Evolutionary conservation across 2,329 filamentous ascomycete species (phyloP), one percentile per base, ranked within the genome.

Genomic region (Hortaea werneckii): DNA sequence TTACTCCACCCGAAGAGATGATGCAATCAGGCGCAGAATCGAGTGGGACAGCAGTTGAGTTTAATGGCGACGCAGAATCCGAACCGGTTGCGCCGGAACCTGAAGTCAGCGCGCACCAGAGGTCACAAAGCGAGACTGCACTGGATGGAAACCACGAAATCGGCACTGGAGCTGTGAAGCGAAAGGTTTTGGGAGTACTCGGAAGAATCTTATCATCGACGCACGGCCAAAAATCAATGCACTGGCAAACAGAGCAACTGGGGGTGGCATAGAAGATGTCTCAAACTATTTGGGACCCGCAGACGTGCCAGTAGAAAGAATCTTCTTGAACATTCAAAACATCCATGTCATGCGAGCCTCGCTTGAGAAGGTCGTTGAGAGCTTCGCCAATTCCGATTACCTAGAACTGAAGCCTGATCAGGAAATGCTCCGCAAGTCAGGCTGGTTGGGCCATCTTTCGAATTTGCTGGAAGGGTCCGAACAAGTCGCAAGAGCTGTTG

Each of bases 341-440:
- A 96, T 98, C 49, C 92, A 98, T 61, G 88, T 95, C 51, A 98
- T 98, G 92, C 79, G 92, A 47, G 84, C 85, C 50, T 96, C 90
- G 1, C 73, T 98, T 30, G 82, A 84, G 56, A 90, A 83, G 55
- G 85, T 98, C 13, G 75, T 95, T 44, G 89, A 94, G 52, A 84
- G 87, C 3, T 71, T 98, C 59, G 95, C 94, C 61, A 90, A 96
- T 56, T 87, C 88, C 2, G 92, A 98, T 63, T 76, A 95, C 28
- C 85, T 87, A 0, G 79, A 85, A 1, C 68, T 95, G 29, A 80
- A 86, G 0, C 89, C 89, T 1, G 94, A 85, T 62, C 78, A 80
- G 57, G 87, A 95, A 32, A 70, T 85, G 3, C 75, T 98, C 28
- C 76, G 79, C 8, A 88, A 85, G 61, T 96, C 89, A 63, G 81